Conservation (phyloP, 2,329 filamentous ascomycete species). For the Cercospora sojina region DNA sequence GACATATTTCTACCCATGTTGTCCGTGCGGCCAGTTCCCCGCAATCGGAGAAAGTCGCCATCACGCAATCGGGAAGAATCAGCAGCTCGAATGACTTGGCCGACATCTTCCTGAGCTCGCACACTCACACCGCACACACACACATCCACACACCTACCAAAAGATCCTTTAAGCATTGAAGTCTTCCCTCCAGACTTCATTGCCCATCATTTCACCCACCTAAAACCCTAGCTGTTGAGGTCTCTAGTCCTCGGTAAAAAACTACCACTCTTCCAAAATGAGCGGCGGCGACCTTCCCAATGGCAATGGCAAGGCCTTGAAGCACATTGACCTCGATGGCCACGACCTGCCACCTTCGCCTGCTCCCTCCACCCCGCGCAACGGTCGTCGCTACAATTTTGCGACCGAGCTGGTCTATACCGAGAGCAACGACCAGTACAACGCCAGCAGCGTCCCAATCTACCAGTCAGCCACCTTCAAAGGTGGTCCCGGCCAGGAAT, state of each 20-base stretch:
- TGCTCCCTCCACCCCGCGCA: constrained; percentile 84
- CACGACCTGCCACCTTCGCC: constrained; percentile 87
- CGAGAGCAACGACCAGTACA: constrained; percentile 94
- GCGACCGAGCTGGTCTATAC: constrained; percentile 97
- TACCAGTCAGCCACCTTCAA: constrained; percentile 99
- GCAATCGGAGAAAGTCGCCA: constrained; percentile 2
- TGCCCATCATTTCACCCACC: constrained; percentile 33
- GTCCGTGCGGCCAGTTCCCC: neutral
- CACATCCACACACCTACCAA: neutral
- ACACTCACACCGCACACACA: neutral
- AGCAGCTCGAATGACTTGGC: constrained; percentile 6
- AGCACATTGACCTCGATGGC: constrained; percentile 72
- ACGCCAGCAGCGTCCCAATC: constrained; percentile 91
- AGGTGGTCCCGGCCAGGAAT: constrained; percentile 77
- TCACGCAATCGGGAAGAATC: constrained; percentile 6
- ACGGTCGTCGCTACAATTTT: constrained; percentile 84
- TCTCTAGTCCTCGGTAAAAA: constrained; percentile 37
- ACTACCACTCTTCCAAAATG: constrained; percentile 34
- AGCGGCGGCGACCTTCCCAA: constrained; percentile 31
- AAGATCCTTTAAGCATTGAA: neutral
- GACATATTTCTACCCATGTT: neutral
- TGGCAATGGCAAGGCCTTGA: constrained; percentile 44
- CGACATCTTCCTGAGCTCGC: neutral
- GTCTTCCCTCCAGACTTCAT: constrained; percentile 10
- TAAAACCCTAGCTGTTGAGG: constrained; percentile 31